Base-by-base conservation (phyloP, 75 land plant genomes). In the Ceratopteris richardii region DNA sequence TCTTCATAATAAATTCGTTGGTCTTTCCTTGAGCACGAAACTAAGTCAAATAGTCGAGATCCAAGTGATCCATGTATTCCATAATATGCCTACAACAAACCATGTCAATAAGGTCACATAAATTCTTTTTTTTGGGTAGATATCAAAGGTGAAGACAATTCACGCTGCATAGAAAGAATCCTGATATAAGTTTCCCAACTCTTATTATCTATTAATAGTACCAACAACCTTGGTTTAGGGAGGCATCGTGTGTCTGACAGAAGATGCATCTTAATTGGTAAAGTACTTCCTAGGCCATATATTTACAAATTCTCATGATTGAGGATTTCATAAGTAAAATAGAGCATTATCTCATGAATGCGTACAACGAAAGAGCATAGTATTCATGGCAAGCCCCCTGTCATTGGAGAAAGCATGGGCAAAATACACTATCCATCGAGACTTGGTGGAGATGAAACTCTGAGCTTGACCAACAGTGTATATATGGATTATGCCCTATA, bases 1-100 rank as follows among this genome's bases (percentile, higher is more conserved):
- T 92, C 97, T 61, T 80, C 77, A 52, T 71, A 92, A 23, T 74
- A 77, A 26, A 92, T 76, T 50, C 43, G 66, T 14, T 76, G 68
- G 63, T 85, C 80, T n/a, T 74, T 71, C 46, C 86, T 69, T 19
- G 65, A 27, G 31, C 63, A 76, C 1, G 84, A 69, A 0, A 74
- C 59, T 28, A 88, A 59, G 51, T 82, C 71, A 66, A 84, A 92
- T 69, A 88, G 26, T 31, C 89, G 58, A 14, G 62, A 68, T 11
- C 84, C 97, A 28, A 92, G 82, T 46, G 86, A 62, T 29, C 83
- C 92, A 57, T 43, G 77, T 37, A 91, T 76, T 46, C 80, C 76
- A 66, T 74, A 84, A 58, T 79, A 69, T 29, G 74, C 71, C 88
- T 88, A 57, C 3, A 33, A 17, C 37, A n/a, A 40, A 46, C 5